phyloP scores from a whole-genome alignment of 768 basidiomycete genomes.

The Amanita muscaria region DNA sequence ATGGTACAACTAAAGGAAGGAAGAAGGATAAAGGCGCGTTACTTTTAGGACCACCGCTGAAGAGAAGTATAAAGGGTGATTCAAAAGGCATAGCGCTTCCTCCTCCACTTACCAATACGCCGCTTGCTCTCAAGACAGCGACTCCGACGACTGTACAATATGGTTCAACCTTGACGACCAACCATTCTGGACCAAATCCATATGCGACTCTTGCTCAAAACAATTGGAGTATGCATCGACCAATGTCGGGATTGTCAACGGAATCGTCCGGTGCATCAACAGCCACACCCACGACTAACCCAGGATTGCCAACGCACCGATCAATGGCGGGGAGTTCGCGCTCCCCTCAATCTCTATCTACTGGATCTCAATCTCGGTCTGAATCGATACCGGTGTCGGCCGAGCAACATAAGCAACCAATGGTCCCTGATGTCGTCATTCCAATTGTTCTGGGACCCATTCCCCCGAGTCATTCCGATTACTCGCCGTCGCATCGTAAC shows the following conservation, averaged over 20 bases:
- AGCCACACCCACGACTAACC: not conserved
- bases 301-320: not conserved
- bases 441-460: conserved; percentile 73
- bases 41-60: conserved; percentile 54
- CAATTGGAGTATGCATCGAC: conserved; percentile 11
- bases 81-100: conserved; percentile 48
- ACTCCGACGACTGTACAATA: not conserved
- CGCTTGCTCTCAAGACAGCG: conserved; percentile 41
- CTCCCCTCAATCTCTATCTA: conserved; percentile 9
- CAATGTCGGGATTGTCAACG: conserved; percentile 3
- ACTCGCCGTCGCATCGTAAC: conserved; percentile 35
- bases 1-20: conserved; percentile 28
- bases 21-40: conserved; percentile 53
- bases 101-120: conserved; percentile 61
- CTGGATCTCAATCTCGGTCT: conserved; percentile 1
- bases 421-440: conserved; percentile 51
- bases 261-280: not conserved
- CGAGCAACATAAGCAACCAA: conserved; percentile 12
- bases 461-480: conserved; percentile 52
- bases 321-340: conserved; percentile 8
- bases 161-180: conserved; percentile 6
- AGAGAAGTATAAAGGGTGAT: conserved; percentile 62
- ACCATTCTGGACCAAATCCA: conserved; percentile 11
- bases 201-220: conserved; percentile 10
- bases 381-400: too few relatives aligned